A percentile compares a stretch with the other conserved stretches of the same genome.
phyloP scores from a whole-genome alignment of 139 green algal species.

The Raphidocelis subcapitata region DNA sequence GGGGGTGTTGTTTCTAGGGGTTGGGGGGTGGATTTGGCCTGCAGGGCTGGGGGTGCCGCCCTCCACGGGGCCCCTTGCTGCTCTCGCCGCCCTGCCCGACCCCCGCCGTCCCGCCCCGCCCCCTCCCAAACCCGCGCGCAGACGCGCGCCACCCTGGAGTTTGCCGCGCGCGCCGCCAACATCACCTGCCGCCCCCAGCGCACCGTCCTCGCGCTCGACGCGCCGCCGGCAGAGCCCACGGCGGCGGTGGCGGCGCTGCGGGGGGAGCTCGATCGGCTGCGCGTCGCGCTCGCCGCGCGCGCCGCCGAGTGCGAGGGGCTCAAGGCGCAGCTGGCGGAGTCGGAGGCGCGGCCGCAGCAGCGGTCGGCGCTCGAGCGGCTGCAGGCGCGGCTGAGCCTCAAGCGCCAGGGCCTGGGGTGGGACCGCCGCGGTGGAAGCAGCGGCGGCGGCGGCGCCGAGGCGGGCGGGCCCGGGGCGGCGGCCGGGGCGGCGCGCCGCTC shows the following conservation, averaged over 20 bases:
- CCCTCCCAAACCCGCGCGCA: too few relatives aligned
- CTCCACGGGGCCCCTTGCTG: too few relatives aligned
- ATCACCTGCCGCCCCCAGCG: slow-evolving; percentile 19
- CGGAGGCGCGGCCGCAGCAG: background rate
- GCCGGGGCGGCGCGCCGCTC: background rate
- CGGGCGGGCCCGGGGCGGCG: background rate
- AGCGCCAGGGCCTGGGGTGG: background rate
- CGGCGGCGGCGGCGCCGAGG: background rate
- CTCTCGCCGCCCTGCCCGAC: too few relatives aligned
- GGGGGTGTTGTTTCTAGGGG: too few relatives aligned
- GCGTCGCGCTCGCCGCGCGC: too few relatives aligned
- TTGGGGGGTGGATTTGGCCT: too few relatives aligned
- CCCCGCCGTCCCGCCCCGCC: too few relatives aligned
- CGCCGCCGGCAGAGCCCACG: background rate
- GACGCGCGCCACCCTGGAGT: slow-evolving; percentile 14
- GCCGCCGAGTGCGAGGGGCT: slow-evolving; percentile 9
- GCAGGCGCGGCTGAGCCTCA: too few relatives aligned
- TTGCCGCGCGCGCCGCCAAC: slow-evolving; percentile 14
- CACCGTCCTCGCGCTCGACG: slow-evolving; percentile 15
- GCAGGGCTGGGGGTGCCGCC: too few relatives aligned
- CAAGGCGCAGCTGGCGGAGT: slow-evolving; percentile 3
- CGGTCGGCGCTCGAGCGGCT: too few relatives aligned
- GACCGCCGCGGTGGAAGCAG: background rate
- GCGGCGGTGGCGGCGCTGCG: slow-evolving; percentile 5
- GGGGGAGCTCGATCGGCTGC: too few relatives aligned